A percentile compares a stretch with the other conserved stretches of the same genome.
Conservation (phyloP, 2,329 filamentous ascomycete species). For the Trichophyton mentagrophytes region DNA sequence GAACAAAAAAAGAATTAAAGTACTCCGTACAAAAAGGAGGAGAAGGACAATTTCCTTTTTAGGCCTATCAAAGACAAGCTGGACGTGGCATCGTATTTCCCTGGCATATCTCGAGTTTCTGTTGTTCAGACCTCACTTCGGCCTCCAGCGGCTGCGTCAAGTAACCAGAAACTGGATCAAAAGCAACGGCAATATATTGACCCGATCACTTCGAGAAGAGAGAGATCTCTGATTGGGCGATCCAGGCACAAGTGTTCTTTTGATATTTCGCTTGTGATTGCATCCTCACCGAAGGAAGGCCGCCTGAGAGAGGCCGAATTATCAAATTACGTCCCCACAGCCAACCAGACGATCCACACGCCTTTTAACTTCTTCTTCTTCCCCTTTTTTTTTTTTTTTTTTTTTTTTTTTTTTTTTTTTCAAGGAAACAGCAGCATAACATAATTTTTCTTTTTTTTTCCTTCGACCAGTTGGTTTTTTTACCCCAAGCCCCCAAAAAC, state of each 20-base stretch:
- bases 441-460: background rate
- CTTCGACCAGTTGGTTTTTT: background rate
- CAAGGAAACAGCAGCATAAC: background rate
- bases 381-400: background rate
- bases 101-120: background rate
- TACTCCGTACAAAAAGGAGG: background rate
- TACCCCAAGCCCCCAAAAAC: background rate
- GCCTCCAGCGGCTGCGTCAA: background rate
- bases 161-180: background rate
- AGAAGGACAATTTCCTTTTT: background rate
- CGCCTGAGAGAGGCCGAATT: background rate
- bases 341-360: constrained; percentile 3
- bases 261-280: constrained; percentile 4
- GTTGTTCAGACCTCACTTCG: background rate
- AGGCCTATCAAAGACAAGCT: background rate
- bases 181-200: background rate
- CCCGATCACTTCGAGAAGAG: background rate
- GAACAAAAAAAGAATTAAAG: background rate
- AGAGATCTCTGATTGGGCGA: background rate
- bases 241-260: background rate
- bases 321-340: constrained; percentile 4
- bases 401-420: background rate
- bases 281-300: background rate
- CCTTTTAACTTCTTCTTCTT: background rate
- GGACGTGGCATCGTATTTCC: background rate